Conservation (phyloP, 768 basidiomycete genomes). For the Auriscalpium orientale region DNA sequence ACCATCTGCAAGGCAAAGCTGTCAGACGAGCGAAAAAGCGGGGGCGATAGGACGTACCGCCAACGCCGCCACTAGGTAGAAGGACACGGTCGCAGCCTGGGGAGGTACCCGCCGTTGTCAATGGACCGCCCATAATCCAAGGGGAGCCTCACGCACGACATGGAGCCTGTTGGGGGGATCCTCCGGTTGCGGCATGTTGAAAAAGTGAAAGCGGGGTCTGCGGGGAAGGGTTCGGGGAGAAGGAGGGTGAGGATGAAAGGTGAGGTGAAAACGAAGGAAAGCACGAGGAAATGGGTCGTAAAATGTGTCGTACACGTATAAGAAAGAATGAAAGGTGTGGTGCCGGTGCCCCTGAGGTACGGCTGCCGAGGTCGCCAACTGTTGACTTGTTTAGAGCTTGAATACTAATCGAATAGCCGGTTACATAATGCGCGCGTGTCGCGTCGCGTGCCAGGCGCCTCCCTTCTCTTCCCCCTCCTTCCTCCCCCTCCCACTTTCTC, state of each 20-base stretch:
- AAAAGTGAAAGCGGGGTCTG: neutral
- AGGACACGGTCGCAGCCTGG: conserved; percentile 67
- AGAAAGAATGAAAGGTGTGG: too few species aligned
- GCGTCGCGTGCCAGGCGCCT: too few species aligned
- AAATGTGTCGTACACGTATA: too few species aligned
- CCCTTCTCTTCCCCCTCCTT: too few species aligned
- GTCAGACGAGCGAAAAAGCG: neutral
- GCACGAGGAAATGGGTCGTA: too few species aligned
- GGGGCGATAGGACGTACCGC: conserved; percentile 46
- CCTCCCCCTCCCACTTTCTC: too few species aligned
- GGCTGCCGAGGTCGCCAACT: too few species aligned
- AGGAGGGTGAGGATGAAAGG: neutral
- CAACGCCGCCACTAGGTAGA: conserved; percentile 86
- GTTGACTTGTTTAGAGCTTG: too few species aligned
- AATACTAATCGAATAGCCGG: too few species aligned
- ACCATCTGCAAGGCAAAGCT: conserved; percentile 56
- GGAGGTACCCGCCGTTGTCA: neutral
- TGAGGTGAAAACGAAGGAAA: neutral
- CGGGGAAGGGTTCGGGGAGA: neutral
- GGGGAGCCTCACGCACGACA: conserved; percentile 1
- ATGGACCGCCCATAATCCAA: neutral
- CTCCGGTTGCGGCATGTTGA: neutral
- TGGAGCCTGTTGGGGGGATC: neutral
- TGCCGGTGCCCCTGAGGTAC: too few species aligned
- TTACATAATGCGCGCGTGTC: too few species aligned